Evolutionary conservation across 805 yeast genomes (phyloP).

Genomic region (Suhomyces vadensis): DNA sequence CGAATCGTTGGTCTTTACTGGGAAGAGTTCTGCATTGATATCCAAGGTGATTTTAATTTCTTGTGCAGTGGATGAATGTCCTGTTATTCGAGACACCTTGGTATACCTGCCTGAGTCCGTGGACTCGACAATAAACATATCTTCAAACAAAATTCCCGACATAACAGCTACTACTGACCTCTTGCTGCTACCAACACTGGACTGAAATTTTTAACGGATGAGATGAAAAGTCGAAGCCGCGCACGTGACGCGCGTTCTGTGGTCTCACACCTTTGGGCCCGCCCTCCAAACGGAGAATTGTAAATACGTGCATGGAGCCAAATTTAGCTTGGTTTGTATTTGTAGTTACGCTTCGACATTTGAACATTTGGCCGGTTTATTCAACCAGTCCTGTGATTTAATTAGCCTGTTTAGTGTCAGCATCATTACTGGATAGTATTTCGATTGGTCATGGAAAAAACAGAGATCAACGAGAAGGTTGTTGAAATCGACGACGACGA

Average conservation of each 20-base stretch:
- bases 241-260: conserved; percentile 2
- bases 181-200: neutral
- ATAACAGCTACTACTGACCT: conserved; percentile 15
- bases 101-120: conserved; percentile 89
- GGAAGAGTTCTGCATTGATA: conserved; percentile 88
- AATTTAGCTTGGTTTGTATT: too few relatives aligned
- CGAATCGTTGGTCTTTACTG: conserved; percentile 72
- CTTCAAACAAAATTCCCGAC: conserved; percentile 82
- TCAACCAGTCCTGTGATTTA: too few relatives aligned
- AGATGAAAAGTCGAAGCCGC: neutral
- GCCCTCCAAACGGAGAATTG: conserved; percentile 3
- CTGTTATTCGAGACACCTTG: conserved; percentile 86
- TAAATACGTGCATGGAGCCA: conserved; percentile 3
- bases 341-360: too few relatives aligned
- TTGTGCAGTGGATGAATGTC: conserved; percentile 76
- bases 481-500: neutral
- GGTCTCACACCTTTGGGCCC: neutral
- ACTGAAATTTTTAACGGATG: conserved; percentile 4
- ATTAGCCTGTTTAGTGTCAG: too few relatives aligned
- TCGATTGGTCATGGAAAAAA: neutral
- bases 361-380: too few relatives aligned
- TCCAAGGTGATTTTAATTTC: conserved; percentile 85
- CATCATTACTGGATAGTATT: too few relatives aligned
- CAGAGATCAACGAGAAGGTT: neutral
- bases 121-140: conserved; percentile 81